Conservation (phyloP, 306 rosid species). For the Ammopiptanthus mongolicus region DNA sequence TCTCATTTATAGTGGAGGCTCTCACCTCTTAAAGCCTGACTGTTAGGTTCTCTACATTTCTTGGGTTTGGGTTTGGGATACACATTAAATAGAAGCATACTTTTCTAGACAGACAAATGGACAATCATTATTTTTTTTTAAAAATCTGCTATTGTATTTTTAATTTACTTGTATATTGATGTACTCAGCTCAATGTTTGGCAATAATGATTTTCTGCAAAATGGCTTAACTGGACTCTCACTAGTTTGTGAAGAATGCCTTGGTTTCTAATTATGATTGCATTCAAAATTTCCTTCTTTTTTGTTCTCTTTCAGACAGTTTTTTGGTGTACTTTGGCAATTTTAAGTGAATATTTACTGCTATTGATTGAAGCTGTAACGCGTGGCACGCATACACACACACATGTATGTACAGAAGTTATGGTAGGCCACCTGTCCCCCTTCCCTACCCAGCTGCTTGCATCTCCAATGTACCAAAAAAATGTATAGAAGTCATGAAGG, state of each 20-base stretch:
- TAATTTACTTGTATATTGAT: neutral
- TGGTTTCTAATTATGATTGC: neutral
- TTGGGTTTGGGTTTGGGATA: constrained; percentile 3
- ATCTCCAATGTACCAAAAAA: neutral
- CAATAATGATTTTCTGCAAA: neutral
- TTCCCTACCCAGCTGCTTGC: neutral
- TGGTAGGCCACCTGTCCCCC: neutral
- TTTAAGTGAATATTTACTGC: neutral
- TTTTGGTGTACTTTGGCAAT: neutral
- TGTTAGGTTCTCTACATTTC: neutral
- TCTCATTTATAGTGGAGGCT: neutral
- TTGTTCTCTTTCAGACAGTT: neutral
- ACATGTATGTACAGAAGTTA: neutral
- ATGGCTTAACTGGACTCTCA: neutral
- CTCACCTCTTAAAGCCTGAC: neutral
- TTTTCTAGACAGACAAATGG: neutral
- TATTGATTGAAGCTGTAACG: neutral
- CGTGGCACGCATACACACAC: neutral
- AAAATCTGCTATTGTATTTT: neutral
- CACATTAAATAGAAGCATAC: neutral
- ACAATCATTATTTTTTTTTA: neutral
- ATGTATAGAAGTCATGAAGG: neutral
- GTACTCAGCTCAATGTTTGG: neutral
- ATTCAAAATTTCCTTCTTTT: neutral
- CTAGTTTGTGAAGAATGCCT: neutral